Evolutionary conservation across 2,329 filamentous ascomycete genomes (phyloP).

Genomic region (Pyricularia grisea): DNA sequence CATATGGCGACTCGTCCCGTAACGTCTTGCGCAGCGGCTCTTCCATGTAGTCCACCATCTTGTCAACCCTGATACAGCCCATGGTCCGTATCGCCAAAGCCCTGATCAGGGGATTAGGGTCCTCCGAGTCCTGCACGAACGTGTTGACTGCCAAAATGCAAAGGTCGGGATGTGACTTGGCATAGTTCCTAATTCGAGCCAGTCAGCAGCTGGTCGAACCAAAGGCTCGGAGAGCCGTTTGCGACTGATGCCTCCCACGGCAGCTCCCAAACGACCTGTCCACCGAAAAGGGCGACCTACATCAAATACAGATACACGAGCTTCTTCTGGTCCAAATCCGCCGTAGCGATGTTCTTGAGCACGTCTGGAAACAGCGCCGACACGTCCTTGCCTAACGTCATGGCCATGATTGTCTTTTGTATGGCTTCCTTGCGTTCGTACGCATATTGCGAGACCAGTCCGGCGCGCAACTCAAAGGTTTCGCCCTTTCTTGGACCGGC

Average conservation of each 20-base stretch:
- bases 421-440: constrained; percentile 99
- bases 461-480: constrained; percentile 93
- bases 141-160: constrained; percentile 99
- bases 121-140: constrained; percentile 97
- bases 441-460: constrained; percentile 96
- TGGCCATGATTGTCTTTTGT: constrained; percentile 99
- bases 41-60: constrained; percentile 99
- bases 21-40: constrained; percentile 93
- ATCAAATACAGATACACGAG: constrained; percentile 97
- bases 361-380: constrained; percentile 96
- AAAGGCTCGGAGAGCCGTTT: neutral
- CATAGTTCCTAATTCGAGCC: constrained; percentile 70
- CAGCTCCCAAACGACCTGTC: neutral
- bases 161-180: constrained; percentile 95
- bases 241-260: neutral
- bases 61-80: constrained; percentile 96
- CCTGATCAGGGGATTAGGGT: constrained; percentile 91
- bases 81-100: constrained; percentile 95
- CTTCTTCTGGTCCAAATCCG: constrained; percentile 96
- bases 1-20: constrained; percentile 94
- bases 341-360: constrained; percentile 95
- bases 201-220: neutral
- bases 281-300: constrained; percentile 32
- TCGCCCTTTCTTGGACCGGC: constrained; percentile 91
- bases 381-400: constrained; percentile 98